Base-by-base conservation (phyloP, 345 rosid genomes). In the Ceriops decandra region DNA sequence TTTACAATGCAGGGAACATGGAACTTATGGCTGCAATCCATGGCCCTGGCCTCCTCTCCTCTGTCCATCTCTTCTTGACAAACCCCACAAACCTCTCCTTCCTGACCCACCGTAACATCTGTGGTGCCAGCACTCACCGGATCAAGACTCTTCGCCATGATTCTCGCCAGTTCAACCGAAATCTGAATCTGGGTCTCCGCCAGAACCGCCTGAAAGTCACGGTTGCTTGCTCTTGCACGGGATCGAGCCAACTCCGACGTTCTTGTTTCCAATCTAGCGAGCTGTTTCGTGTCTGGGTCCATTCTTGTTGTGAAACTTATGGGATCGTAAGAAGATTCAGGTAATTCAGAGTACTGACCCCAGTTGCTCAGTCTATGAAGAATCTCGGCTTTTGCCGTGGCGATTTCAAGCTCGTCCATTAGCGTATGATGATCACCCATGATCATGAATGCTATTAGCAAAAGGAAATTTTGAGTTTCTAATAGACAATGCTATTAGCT, bases 1-100 rank as follows among this genome's bases (percentile, higher is more conserved):
- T n/a, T 13, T 2, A 20, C 20, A 9, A 68, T 68, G 54, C 58
- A 59, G 21, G 5, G 19, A 13, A 20, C 16, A 60, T 49, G 72
- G 10, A 68, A 68, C 54, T 7, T 60, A 31, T 68, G 72, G 58
- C 28, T 59, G 72, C 72, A 68, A 7, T 60, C 58, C 65, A 49
- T 47, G 8, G 57, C 72, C 35, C 64, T 46, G 13, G 21, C 64
- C 10, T 33, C 60, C 60, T 61, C 60, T 33, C 66, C 36, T 7
- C 13, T 30, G n/a, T 52, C 51, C 31, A 60, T 49, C 31, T 60
- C 49, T 26, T 60, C 60, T 36, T 31, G 65, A 49, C 72, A 49
- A 47, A 60, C 33, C 31, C 66, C 65, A 47, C 58, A 68, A 49
- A 32, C 47, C 47, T 49, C 47, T 49, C 31, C 66, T 2, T 21